phyloP scores from a whole-genome alignment of 1,139 yeast genomes.

The Candida glucosophila region DNA sequence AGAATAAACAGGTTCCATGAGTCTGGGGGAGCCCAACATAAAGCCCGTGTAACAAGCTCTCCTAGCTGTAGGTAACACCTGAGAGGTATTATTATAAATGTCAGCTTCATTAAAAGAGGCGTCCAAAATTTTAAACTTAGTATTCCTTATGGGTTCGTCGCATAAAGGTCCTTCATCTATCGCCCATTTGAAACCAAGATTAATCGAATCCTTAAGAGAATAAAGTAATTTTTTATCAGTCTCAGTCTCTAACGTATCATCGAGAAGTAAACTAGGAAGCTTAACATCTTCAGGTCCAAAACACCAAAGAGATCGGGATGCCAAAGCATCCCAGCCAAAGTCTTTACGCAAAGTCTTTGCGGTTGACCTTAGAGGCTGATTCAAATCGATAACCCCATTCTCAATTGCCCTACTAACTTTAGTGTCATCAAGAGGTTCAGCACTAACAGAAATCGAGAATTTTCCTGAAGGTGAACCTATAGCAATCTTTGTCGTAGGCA shows the following conservation, averaged over 20 bases:
- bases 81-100: conserved; percentile 53
- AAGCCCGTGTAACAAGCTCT: conserved; percentile 81
- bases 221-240: conserved; percentile 49
- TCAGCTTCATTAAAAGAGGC: conserved; percentile 42
- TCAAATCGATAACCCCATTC: conserved; percentile 32
- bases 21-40: conserved; percentile 66
- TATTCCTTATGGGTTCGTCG: conserved; percentile 70
- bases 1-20: conserved; percentile 79
- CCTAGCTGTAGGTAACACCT: conserved; percentile 73
- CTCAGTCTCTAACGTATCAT: conserved; percentile 69
- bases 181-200: conserved; percentile 81
- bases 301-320: conserved; percentile 77
- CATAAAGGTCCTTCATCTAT: conserved; percentile 83
- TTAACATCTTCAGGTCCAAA: conserved; percentile 57
- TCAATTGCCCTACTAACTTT: conserved; percentile 52
- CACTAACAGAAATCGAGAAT: conserved; percentile 59
- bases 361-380: conserved; percentile 31
- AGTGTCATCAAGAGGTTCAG: conserved; percentile 60
- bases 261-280: conserved; percentile 52
- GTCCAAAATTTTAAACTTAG: conserved; percentile 66
- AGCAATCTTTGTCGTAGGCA: conserved; percentile 56
- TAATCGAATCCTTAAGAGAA: conserved; percentile 44
- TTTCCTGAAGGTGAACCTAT: conserved; percentile 48
- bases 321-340: conserved; percentile 76
- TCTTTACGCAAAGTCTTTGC: conserved; percentile 48